Conservation (phyloP, 768 basidiomycete genomes). For the Pleurotus sapidus region DNA sequence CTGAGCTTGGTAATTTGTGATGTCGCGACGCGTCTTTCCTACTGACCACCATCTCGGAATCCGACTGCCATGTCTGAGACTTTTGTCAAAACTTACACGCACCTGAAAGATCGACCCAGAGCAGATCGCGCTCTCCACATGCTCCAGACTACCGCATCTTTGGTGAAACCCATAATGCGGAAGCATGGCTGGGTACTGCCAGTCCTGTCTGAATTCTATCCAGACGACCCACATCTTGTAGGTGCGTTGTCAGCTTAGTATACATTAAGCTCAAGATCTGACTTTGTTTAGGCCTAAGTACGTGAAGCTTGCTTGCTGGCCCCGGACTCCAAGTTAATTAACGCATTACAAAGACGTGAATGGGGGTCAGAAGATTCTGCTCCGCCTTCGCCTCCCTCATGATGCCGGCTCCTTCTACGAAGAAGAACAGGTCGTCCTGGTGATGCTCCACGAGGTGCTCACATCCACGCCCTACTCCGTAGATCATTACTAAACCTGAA, state of each 20-base stretch:
- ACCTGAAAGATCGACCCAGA: constrained; percentile 66
- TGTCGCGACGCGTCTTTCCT: neutral
- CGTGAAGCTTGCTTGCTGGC: constrained; percentile 16
- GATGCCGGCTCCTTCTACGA: constrained; percentile 70
- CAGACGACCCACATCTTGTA: constrained; percentile 65
- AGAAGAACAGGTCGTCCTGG: constrained; percentile 71
- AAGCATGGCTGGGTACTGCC: constrained; percentile 80
- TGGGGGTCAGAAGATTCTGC: constrained; percentile 74
- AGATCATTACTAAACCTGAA: neutral
- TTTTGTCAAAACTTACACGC: constrained; percentile 65
- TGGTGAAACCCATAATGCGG: constrained; percentile 94
- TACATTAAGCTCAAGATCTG: neutral
- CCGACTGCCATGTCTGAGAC: constrained; percentile 43
- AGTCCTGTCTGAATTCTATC: constrained; percentile 85
- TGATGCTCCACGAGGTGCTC: constrained; percentile 87
- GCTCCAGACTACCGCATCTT: constrained; percentile 66
- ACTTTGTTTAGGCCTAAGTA: constrained; percentile 31
- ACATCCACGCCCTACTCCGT: neutral
- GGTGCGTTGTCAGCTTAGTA: constrained; percentile 41
- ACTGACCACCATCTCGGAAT: neutral
- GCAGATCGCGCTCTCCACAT: constrained; percentile 65
- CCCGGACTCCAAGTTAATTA: neutral
- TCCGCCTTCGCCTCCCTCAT: constrained; percentile 75
- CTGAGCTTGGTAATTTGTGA: too few species aligned
- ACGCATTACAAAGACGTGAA: constrained; percentile 56